Evolutionary conservation across 208 protist species (phyloP), one percentile per base, ranked within the genome.

Genomic region (Trypanosoma rangeli): DNA sequence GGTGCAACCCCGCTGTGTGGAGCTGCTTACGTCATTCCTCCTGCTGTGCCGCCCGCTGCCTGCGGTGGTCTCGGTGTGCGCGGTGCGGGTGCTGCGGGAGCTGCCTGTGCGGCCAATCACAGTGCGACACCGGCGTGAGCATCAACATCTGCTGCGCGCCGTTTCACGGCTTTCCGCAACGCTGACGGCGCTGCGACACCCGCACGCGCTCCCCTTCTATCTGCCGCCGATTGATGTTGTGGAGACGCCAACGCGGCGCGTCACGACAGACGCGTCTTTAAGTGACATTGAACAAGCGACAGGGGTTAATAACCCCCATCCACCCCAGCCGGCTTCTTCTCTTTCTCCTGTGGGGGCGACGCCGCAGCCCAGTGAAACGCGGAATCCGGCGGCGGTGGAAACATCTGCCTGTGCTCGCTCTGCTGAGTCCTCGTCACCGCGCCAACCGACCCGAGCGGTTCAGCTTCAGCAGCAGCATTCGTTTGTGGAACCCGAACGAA

Each of bases 171-270:
- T 76, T 53, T 64, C 64, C n/a, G 71, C 58, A 10, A 70, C 58
- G 15, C 48, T 76, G 3, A 69, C 68, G 78, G 60, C 77, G 70
- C 29, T 80, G 29, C 77, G 76, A 0, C 80, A 90, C 53, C 82
- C 85, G 15, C 61, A 74, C 42, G 82, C 80, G 16, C 22, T 90
- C 22, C 82, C 85, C 16, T 78, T 84, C 53, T 80, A 80, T 66
- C 63, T 85, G 35, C 82, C 82, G 24, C 70, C 79, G n/a, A 53
- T 74, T 58, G 70, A 86, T 29, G 70, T 76, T 37, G 55, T 84
- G 16, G 85, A 86, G 61, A 80, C 70, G 31, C 71, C 73, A 24
- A 80, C 78, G 62, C 58, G 72, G n/a, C 78, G 74, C 20, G 64
- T 80, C 22, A 22, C 35, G 13, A 16, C 33, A 37, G 44, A 60